These are phyloP conservation scores for Boletus pseudopeckii DNA, from an alignment of 768 basidiomycete genomes.

Conservation along the genomic window DNA sequence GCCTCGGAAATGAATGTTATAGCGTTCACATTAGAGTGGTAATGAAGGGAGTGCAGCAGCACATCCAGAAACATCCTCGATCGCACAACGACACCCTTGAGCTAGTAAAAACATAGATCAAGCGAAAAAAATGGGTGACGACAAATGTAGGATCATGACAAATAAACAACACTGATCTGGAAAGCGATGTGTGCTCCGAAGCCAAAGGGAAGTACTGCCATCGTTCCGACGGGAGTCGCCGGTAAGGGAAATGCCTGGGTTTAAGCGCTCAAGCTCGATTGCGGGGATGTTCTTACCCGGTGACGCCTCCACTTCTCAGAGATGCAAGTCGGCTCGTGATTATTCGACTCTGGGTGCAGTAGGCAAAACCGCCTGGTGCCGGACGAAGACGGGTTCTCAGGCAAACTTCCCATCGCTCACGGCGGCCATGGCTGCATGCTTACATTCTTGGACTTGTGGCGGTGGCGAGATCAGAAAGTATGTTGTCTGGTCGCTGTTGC, in stretches of 20 bases:
- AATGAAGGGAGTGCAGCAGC: neutral
- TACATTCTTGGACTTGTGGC: neutral
- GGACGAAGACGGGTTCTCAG: conserved; percentile 4
- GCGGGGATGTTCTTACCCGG: neutral
- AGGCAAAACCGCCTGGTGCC: neutral
- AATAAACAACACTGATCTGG: neutral
- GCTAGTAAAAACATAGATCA: neutral
- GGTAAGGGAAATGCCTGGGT: neutral
- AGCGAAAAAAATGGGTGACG: neutral
- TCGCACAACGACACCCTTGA: neutral
- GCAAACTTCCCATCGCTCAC: conserved; percentile 2
- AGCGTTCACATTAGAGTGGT: neutral
- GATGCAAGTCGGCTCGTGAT: conserved; percentile 11
- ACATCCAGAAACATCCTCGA: neutral
- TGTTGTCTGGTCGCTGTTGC: neutral
- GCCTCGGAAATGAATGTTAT: neutral
- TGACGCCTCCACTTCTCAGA: conserved; percentile 2
- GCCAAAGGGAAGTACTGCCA: neutral
- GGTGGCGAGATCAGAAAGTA: neutral
- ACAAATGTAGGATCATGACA: neutral
- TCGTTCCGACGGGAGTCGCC: conserved; percentile 17
- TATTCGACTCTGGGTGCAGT: conserved; percentile 4
- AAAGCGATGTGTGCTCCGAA: neutral
- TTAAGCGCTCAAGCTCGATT: neutral
- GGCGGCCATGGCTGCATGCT: conserved; percentile 7